phyloP scores from a whole-genome alignment of 768 basidiomycete genomes.

The Kwoniella sp. region DNA sequence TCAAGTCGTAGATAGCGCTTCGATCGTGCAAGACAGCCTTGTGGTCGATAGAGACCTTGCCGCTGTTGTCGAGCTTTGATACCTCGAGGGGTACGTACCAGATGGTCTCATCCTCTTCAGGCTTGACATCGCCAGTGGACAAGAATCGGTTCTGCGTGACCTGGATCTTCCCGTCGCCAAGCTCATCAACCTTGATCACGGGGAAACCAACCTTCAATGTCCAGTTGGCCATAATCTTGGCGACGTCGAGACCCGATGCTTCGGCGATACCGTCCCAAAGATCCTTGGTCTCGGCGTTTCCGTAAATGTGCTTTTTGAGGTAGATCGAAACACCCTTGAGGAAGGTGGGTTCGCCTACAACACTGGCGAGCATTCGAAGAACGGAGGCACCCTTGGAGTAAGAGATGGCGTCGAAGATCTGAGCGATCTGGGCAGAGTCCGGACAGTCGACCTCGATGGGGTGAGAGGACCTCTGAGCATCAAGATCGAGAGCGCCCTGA shows the following conservation, averaged over 20 bases:
- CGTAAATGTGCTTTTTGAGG: constrained; percentile 82
- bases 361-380: constrained; percentile 87
- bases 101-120: constrained; percentile 81
- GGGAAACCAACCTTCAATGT: constrained; percentile 87
- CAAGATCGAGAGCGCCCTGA: constrained; percentile 74
- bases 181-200: constrained; percentile 81
- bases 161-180: constrained; percentile 65
- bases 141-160: constrained; percentile 91
- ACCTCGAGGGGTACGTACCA: constrained; percentile 82
- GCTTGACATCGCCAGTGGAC: constrained; percentile 74
- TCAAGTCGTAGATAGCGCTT: constrained; percentile 67
- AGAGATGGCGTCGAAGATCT: constrained; percentile 87
- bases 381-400: constrained; percentile 73
- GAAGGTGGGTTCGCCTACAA: constrained; percentile 87
- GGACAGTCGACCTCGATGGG: constrained; percentile 89
- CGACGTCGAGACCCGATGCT: constrained; percentile 71
- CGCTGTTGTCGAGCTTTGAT: constrained; percentile 62
- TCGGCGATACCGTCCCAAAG: constrained; percentile 82
- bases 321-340: constrained; percentile 85
- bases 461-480: constrained; percentile 83
- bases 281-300: constrained; percentile 79
- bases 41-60: constrained; percentile 66
- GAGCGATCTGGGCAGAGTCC: constrained; percentile 78
- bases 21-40: constrained; percentile 68
- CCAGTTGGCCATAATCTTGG: constrained; percentile 88